phyloP scores from a whole-genome alignment of 2,329 filamentous ascomycete species.

The Lachnellula suecica region DNA sequence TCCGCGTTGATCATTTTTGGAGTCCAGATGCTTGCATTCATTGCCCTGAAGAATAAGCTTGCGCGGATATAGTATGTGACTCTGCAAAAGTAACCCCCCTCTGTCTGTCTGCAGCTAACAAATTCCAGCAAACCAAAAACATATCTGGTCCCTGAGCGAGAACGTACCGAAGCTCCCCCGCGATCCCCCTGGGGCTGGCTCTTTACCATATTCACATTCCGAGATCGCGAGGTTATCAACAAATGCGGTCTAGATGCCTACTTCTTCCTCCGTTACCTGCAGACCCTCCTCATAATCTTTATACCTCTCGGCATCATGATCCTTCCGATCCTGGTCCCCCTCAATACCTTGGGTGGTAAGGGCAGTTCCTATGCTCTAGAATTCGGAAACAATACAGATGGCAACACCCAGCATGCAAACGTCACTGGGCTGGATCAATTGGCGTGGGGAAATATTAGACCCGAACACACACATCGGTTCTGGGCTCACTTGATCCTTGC shows the following conservation, averaged over 20 bases:
- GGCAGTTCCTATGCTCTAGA: constrained; percentile 43
- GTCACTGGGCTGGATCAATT: constrained; percentile 71
- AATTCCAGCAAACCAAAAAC: constrained; percentile 71
- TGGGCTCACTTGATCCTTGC: constrained; percentile 85
- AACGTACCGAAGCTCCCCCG: constrained; percentile 76
- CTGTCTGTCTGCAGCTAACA: constrained; percentile 12
- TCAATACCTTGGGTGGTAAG: constrained; percentile 75
- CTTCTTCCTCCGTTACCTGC: constrained; percentile 91
- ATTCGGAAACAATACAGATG: constrained; percentile 33
- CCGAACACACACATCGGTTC: constrained; percentile 65
- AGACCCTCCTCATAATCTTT: constrained; percentile 87
- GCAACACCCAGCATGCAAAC: constrained; percentile 19
- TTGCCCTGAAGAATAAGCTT: constrained; percentile 74
- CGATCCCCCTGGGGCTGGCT: constrained; percentile 48
- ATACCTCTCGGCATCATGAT: constrained; percentile 76
- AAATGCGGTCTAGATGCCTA: constrained; percentile 97
- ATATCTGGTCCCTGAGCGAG: constrained; percentile 80
- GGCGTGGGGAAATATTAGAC: constrained; percentile 82
- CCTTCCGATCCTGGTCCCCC: constrained; percentile 79
- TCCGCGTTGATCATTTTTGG: constrained; percentile 32
- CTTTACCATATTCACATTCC: constrained; percentile 63
- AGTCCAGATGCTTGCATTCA: constrained; percentile 65
- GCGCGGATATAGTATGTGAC: constrained; percentile 75
- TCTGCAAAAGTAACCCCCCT: not conserved
- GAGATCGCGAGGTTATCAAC: constrained; percentile 81